Evolutionary conservation across 352 stramenopile species (phyloP), one percentile per base, ranked within the genome.

Genomic region (Phytophthora rubi): DNA sequence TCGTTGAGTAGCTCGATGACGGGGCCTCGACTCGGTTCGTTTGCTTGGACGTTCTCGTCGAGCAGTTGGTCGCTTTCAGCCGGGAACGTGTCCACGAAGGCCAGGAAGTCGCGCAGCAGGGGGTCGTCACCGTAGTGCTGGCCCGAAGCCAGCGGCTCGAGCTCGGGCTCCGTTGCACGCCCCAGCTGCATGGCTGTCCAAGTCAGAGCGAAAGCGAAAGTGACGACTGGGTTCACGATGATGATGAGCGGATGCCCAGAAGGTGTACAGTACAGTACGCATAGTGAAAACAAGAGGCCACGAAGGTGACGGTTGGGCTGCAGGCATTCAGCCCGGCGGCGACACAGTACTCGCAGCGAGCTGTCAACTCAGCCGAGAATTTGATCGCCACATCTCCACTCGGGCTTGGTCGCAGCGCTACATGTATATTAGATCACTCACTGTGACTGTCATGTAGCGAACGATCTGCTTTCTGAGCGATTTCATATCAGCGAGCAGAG

Each of bases 41-140:
- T 49, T 54, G 35, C 30, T 16, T 16, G 51, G 37, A 15, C 23
- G 28, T 59, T 53, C 12, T 75, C 62, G 16, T 52, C 53, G 0
- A 75, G 37, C 15, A 75, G 53, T 13, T 68, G 42, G 6, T 68
- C 57, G 56, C 68, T 65, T 30, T 71, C 59, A 16, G 52, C 33
- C 28, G 68, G 68, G 56, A 75, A 75, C 16, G 68, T 64, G 62
- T 75, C 68, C 23, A 75, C 68, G 63, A 75, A 75, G 30, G 68
- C 62, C 51, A 75, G n/a, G 10, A 75, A 45, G 28, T 71, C 56
- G 35, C 44, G 47, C 23, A 75, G 55, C 6, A 51, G n/a, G 12
- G 35, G 10, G 35, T 62, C 62, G 62, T 64, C 23, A 32, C 44
- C 53, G 28, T 15, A 13, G 8, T 26, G 48, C 42, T 42, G 21